Percentiles rank a stretch among this genome's conserved stretches.
phyloP scores from a whole-genome alignment of 768 basidiomycete genomes.

The Amylocystis lapponica region DNA sequence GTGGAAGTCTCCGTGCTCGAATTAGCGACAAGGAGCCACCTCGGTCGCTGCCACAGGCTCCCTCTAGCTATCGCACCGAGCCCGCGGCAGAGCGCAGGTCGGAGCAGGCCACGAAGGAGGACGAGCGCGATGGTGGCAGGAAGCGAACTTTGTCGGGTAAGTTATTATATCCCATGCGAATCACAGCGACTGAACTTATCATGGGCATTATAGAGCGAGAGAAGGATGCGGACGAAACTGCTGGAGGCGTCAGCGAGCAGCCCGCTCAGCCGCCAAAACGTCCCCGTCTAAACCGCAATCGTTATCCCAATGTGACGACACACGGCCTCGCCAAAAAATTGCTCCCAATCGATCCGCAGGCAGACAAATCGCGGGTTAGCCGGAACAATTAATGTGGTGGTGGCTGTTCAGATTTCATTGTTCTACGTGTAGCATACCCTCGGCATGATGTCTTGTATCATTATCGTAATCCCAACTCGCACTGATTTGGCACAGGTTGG shows the following conservation, averaged over 20 bases:
- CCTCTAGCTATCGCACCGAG: conserved; percentile 40
- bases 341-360: conserved; percentile 57
- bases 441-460: conserved; percentile 1
- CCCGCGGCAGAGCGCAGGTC: background rate
- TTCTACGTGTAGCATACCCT: conserved; percentile 3
- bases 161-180: conserved; percentile 17
- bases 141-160: conserved; percentile 67
- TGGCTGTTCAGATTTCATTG: conserved; percentile 13
- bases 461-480: background rate
- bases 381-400: conserved; percentile 44
- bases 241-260: conserved; percentile 32
- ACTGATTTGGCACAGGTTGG: background rate
- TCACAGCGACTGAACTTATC: background rate
- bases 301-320: conserved; percentile 31
- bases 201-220: conserved; percentile 51
- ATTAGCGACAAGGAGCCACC: conserved; percentile 55
- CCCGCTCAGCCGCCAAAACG: conserved; percentile 48
- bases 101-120: conserved; percentile 32
- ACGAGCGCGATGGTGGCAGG: conserved; percentile 56
- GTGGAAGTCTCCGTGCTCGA: conserved; percentile 45
- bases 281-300: conserved; percentile 50
- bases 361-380: conserved; percentile 46
- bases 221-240: conserved; percentile 38
- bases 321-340: conserved; percentile 51
- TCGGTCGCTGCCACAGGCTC: conserved; percentile 34